Evolutionary conservation across 2,329 filamentous ascomycete species (phyloP), one percentile per base, ranked within the genome.

Genomic region (Aspergillus persii): DNA sequence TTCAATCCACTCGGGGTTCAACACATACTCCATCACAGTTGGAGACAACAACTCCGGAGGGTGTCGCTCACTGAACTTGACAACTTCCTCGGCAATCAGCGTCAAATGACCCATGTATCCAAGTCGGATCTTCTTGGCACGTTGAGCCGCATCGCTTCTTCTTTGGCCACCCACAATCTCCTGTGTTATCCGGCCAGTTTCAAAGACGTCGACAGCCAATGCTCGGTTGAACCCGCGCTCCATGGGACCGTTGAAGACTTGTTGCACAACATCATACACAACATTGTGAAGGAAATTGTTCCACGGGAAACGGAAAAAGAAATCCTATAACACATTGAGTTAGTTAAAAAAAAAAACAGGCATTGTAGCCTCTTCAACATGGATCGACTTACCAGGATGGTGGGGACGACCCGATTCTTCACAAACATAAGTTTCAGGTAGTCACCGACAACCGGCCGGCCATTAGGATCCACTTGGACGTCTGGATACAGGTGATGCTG

Each of bases 261-360:
- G 95, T 75, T 99, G 95, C 48, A 99, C 91, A 70, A 99, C 93
- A 74, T 99, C 95, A 73, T 99, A 99, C 51, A 99, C 95, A 48
- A 99, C 95, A 71, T 99, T 99, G 78, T 99, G 95, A 49, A 99
- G 84, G 72, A 99, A 99, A 75, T 99, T 99, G 77, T 99, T 99
- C 95, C 95, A 99, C 1, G 95, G 94, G 71, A 98, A 99, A 60
- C 89, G 87, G 81, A 99, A 99, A 79, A 99, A 99, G 80, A 98
- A 98, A 58, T 92, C 91, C 92, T 96, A 29, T 50, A 49, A 26
- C 9, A 36, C 41, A 3, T 30, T 12, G 9, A 11, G 23, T 31
- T 4, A 27, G 44, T 5, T 7, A 6, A 47, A 8, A 23, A 39
- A 18, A 8, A 44, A 8, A 23, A 6, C 12, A 41, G 2, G n/a